Percentiles rank a stretch among this genome's conserved stretches.
Evolutionary conservation across 2,329 filamentous ascomycete species (phyloP).

Genomic region (Ceratocystis cacaofunesta): DNA sequence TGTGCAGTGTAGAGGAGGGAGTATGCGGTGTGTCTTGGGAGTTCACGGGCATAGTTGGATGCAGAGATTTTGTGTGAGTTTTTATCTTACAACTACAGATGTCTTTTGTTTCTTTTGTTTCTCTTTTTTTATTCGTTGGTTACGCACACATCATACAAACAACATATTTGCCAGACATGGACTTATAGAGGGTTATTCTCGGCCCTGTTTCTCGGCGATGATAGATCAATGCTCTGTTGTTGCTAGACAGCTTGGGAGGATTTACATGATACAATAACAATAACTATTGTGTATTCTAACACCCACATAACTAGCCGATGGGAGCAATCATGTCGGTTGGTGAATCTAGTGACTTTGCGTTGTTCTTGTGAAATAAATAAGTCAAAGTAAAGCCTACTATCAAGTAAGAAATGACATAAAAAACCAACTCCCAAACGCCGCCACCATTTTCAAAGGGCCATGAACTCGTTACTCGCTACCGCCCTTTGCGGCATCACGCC

Average conservation of each 20-base stretch:
- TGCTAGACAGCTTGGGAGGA: background rate
- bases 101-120: background rate
- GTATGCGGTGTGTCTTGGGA: background rate
- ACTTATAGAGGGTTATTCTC: background rate
- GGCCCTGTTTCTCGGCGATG: background rate
- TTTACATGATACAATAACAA: background rate
- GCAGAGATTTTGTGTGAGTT: background rate
- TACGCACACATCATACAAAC: background rate
- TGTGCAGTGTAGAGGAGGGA: background rate
- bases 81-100: background rate
- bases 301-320: background rate
- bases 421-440: slow-evolving; percentile 5
- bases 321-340: background rate
- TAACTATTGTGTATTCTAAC: background rate
- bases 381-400: background rate
- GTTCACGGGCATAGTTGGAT: background rate
- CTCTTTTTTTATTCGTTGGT: background rate
- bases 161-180: background rate
- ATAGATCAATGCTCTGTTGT: background rate
- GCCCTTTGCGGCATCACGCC: background rate
- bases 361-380: background rate
- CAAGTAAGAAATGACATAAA: background rate
- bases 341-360: background rate
- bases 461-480: background rate
- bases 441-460: background rate